Percentiles rank a stretch among this genome's conserved stretches.
Conservation (phyloP, 768 basidiomycete species). For the Rhizopogon vulgaris region DNA sequence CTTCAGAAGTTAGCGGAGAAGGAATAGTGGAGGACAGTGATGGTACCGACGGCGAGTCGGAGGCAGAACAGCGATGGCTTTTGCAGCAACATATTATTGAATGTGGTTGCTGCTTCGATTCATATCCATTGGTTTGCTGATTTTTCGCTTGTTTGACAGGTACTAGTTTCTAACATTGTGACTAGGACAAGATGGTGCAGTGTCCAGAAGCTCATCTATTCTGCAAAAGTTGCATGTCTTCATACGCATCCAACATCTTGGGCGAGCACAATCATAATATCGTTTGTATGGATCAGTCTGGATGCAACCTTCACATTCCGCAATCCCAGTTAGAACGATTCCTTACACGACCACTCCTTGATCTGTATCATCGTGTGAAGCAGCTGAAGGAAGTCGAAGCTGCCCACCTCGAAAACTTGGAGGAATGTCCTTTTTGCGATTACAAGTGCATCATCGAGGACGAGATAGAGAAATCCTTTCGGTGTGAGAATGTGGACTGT, state of each 20-base stretch:
- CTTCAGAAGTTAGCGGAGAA: constrained; percentile 15
- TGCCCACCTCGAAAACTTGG: constrained; percentile 67
- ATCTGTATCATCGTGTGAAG: constrained; percentile 60
- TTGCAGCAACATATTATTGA: constrained; percentile 39
- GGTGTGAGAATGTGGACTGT: constrained; percentile 53
- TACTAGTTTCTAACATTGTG: neutral
- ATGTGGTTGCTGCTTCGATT: constrained; percentile 75
- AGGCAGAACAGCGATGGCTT: constrained; percentile 35
- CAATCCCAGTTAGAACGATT: constrained; percentile 55
- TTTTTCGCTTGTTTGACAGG: neutral
- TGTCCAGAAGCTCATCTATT: constrained; percentile 81
- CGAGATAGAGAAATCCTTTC: constrained; percentile 44
- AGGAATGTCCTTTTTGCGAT: constrained; percentile 83
- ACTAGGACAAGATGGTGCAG: constrained; percentile 71
- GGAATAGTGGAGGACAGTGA: no score
- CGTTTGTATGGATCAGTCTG: constrained; percentile 67
- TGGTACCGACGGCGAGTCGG: no score
- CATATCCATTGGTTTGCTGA: constrained; percentile 48
- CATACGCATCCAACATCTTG: constrained; percentile 56
- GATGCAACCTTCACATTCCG: constrained; percentile 56
- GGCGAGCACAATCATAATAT: constrained; percentile 49
- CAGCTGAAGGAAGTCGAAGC: constrained; percentile 67
- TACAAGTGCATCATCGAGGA: constrained; percentile 67
- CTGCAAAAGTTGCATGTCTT: constrained; percentile 58
- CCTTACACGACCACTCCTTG: constrained; percentile 52